Conservation (phyloP, 2,329 filamentous ascomycete genomes). For the Neonectria faginata region DNA sequence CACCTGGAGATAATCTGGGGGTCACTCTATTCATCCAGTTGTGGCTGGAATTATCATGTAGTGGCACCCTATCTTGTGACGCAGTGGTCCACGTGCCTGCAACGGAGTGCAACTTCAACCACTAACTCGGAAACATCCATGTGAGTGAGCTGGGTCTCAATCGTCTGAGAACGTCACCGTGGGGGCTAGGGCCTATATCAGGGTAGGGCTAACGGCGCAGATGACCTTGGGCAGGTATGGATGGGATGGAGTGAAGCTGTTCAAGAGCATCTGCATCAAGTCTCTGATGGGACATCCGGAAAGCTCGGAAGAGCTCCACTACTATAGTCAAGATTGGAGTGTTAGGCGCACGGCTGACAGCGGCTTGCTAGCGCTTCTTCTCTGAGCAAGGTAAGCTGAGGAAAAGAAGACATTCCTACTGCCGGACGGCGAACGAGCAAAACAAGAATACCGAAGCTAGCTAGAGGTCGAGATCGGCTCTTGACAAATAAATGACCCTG, state of each 20-base stretch:
- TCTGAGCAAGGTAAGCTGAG: conserved; percentile 5
- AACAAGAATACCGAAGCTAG: conserved; percentile 19
- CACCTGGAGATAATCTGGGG: conserved; percentile 4
- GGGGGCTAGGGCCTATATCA: conserved; percentile 16
- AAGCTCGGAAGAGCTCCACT: conserved; percentile 15
- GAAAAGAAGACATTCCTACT: conserved; percentile 2
- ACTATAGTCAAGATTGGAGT: not conserved
- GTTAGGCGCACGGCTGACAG: not conserved
- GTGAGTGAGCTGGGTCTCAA: conserved; percentile 5
- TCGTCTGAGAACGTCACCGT: not conserved
- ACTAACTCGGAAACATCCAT: conserved; percentile 4
- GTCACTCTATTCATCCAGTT: not conserved
- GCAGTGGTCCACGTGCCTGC: conserved; percentile 13
- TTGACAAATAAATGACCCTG: not conserved
- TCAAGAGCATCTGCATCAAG: not conserved
- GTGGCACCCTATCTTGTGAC: conserved; percentile 17
- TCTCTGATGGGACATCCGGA: conserved; percentile 15
- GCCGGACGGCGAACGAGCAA: conserved; percentile 16
- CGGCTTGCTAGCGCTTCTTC: conserved; percentile 1
- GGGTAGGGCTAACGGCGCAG: conserved; percentile 26
- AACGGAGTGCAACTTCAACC: conserved; percentile 11
- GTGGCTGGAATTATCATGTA: not conserved
- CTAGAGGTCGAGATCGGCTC: conserved; percentile 15
- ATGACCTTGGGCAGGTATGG: conserved; percentile 7
- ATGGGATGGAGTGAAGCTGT: conserved; percentile 9